phyloP scores from a whole-genome alignment of 202 grass and related monocot species.

The Saccharum hybrid region DNA sequence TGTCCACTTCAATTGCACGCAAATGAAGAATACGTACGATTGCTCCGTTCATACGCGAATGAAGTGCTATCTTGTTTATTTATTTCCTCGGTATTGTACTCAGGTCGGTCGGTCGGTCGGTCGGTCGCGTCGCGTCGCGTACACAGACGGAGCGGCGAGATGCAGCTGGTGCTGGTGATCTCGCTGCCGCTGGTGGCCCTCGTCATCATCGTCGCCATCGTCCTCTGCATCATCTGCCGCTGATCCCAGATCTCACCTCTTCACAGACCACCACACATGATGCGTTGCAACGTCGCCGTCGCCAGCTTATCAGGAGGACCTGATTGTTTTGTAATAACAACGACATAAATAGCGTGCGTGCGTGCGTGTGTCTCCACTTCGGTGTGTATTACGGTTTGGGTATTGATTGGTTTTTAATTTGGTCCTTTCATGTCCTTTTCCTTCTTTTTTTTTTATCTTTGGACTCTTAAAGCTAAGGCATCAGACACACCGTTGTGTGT shows the following conservation, averaged over 20 bases:
- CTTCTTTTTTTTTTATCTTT: neutral
- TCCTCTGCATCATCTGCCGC: constrained; percentile 68
- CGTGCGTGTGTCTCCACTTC: constrained; percentile 2
- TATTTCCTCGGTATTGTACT: no score
- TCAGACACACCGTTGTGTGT: no score
- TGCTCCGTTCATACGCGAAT: no score
- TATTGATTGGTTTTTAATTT: constrained; percentile 7
- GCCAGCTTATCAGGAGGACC: neutral
- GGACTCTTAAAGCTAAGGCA: constrained; percentile 7
- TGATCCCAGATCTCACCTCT: neutral
- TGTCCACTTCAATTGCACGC: no score
- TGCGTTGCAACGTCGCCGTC: neutral
- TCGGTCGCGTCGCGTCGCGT: no score
- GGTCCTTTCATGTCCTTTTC: neutral
- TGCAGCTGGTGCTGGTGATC: constrained; percentile 77
- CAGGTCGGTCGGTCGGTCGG: no score
- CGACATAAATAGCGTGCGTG: neutral
- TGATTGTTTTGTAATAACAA: neutral
- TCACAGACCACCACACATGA: neutral
- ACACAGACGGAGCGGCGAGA: neutral
- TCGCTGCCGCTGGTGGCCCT: constrained; percentile 72
- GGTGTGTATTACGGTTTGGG: neutral
- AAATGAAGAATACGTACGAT: no score
- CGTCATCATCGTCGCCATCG: constrained; percentile 54
- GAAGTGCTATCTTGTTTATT: no score